Base-by-base conservation (phyloP, 306 rosid genomes). In the Vigna angularis region DNA sequence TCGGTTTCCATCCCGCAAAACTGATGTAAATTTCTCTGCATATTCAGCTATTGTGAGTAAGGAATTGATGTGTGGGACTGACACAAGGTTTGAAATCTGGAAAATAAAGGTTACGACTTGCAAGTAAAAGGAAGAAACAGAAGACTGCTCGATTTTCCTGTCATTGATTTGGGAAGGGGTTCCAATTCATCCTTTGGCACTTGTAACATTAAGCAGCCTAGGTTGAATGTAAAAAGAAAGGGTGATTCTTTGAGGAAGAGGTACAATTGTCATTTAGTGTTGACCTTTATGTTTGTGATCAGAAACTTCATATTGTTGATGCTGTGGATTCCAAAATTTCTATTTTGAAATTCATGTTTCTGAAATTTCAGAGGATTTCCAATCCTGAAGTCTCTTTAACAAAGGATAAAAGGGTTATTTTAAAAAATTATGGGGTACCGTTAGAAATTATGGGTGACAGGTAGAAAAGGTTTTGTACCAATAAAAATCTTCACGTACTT, bases 31-130 rank as follows among this genome's bases (percentile, higher is more conserved):
- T 81, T 95, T 95, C 79, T 93, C 97, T 26, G 34, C 83, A 44
- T 93, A 93, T 88, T 95, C 99, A 5, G 88, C 90, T 50, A 97
- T 89, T 17, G 64, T 71, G 48, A 96, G 96, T 45, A 95, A 93
- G 81, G 96, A 92, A 73, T 81, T 93, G 89, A 78, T 83, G 65
- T 95, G 98, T 84, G 70, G 84, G 77, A 85, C 84, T 24, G 99
- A 95, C 82, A 73, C 94, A 7, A 89, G 91, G 75, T 93, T 86
- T 83, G 98, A 95, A 83, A 82, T 91, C 50, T 95, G 99, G 96
- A 92, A 38, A 91, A 90, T 13, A 95, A 91, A 82, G 98, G 98
- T 51, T 95, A 88, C 84, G 83, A 63, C 81, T 66, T 90, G 81
- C 93, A 86, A 79, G 89, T 87, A 51, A 86, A 93, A 82, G 98